These are phyloP conservation scores for Stephanodiscus minutulus DNA, from an alignment of 108 stramenopile species.

Conservation along the genomic window DNA sequence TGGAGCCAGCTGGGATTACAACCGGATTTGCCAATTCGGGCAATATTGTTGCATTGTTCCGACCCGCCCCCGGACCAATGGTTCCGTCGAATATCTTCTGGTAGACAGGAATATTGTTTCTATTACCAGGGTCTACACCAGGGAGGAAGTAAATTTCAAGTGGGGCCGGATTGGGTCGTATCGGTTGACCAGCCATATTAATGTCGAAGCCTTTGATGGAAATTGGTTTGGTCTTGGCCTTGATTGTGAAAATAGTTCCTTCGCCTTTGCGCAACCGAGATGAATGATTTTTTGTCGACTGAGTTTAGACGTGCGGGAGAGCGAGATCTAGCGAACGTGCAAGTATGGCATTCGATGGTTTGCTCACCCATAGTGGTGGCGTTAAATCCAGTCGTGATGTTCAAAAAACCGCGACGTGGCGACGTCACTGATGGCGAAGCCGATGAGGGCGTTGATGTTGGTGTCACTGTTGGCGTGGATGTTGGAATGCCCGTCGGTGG, in stretches of 20 bases:
- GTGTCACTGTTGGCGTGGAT: no score
- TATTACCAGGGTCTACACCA: constrained; percentile 11
- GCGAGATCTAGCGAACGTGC: no score
- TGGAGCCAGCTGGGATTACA: constrained; percentile 23
- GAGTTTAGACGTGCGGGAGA: not conserved
- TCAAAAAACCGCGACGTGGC: not conserved
- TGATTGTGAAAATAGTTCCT: constrained; percentile 27
- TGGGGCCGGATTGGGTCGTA: not conserved
- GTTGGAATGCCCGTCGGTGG: no score
- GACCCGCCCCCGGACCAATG: constrained; percentile 13
- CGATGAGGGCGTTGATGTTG: no score
- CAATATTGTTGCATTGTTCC: constrained; percentile 11
- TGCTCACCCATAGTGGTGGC: not conserved
- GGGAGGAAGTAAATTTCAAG: constrained; percentile 26
- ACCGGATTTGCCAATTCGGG: constrained; percentile 24
- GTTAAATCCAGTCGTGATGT: not conserved
- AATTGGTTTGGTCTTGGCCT: constrained; percentile 15
- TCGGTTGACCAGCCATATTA: constrained; percentile 6
- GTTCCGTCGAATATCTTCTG: not conserved
- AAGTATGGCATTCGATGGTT: no score
- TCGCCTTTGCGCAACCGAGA: constrained; percentile 5
- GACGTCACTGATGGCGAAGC: no score
- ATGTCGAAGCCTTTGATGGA: constrained; percentile 22
- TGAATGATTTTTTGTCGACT: not conserved
- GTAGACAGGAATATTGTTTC: not conserved